Evolutionary conservation across 2,329 filamentous ascomycete species (phyloP).

Genomic region (Cercospora citrullina): DNA sequence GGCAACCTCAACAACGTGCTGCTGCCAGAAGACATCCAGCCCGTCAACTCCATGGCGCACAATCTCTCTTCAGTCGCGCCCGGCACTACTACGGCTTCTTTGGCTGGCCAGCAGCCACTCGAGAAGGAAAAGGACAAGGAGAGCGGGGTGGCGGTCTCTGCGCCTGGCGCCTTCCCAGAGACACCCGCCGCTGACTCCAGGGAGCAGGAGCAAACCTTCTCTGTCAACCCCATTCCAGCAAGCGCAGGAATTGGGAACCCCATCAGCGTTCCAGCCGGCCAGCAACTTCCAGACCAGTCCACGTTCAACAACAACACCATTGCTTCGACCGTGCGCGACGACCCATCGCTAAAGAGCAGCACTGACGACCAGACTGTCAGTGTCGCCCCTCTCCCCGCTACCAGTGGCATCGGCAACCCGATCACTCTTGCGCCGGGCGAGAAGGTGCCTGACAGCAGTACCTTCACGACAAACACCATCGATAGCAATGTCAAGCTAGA

Average conservation of each 20-base stretch:
- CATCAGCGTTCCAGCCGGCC: conserved; percentile 72
- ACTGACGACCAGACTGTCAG: conserved; percentile 43
- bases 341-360: conserved; percentile 57
- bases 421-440: conserved; percentile 77
- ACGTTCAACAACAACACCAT: conserved; percentile 69
- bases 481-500: conserved; percentile 67
- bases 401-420: conserved; percentile 68
- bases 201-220: conserved; percentile 46
- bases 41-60: conserved; percentile 46
- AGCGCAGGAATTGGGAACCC: conserved; percentile 69
- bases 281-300: conserved; percentile 71
- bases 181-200: conserved; percentile 58
- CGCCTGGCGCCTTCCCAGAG: conserved; percentile 69
- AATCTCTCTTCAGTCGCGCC: conserved; percentile 64
- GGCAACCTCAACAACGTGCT: conserved; percentile 95
- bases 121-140: conserved; percentile 36
- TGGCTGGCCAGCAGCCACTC: conserved; percentile 67
- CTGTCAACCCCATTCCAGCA: conserved; percentile 60
- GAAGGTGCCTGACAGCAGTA: conserved; percentile 68
- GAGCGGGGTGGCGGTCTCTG: conserved; percentile 35
- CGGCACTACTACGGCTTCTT: conserved; percentile 67
- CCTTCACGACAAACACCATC: conserved; percentile 69
- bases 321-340: conserved; percentile 62
- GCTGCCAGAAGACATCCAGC: conserved; percentile 67
- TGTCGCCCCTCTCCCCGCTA: conserved; percentile 60